Base-by-base conservation (phyloP, 352 stramenopile genomes). In the Globisporangium emineosum region DNA sequence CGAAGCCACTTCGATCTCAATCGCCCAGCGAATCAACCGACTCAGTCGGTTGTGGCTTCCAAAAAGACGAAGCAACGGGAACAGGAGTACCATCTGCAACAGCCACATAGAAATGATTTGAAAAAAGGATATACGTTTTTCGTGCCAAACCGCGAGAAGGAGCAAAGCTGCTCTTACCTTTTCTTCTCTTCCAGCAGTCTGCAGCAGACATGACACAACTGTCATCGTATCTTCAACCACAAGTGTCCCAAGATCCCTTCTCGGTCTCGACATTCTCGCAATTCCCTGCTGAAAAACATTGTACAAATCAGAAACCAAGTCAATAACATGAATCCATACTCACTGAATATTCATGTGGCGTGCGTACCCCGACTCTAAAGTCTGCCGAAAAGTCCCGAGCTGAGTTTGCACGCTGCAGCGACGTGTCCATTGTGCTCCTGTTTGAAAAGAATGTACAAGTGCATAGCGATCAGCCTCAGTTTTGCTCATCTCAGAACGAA, bases 171-270 rank as follows among this genome's bases (percentile, higher is more conserved):
- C 3, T 32, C 35, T 13, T 29, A 80, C 78, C 66, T 95, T 95
- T 37, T 95, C 84, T 54, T 95, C 83, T 40, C 86, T 70, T 1
- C 64, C 79, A 1, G 83, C 80, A 23, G 83, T 91, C 45, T 93
- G 84, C 23, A 93, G 66, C 37, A 93, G 86, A n/a, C 77, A 90
- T 21, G 80, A 84, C 10, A 93, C 77, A 25, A 93, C 69, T 0
- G 69, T 73, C 82, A 93, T 93, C 1, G 76, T 83, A 29, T 91
- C 81, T 64, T 93, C 83, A 4, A 90, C 65, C 7, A 93, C 58
- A 0, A 92, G 56, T 4, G 73, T 73, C 13, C 68, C 66, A 6
- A 94, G 61, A 57, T 89, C 76, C 19, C 74, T 81, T 3, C 78
- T 69, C 19, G 69, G 57, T n/a, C 63, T 49, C 37, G 63, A 64